phyloP scores from a whole-genome alignment of 768 basidiomycete genomes.

The Boletellus ananas region DNA sequence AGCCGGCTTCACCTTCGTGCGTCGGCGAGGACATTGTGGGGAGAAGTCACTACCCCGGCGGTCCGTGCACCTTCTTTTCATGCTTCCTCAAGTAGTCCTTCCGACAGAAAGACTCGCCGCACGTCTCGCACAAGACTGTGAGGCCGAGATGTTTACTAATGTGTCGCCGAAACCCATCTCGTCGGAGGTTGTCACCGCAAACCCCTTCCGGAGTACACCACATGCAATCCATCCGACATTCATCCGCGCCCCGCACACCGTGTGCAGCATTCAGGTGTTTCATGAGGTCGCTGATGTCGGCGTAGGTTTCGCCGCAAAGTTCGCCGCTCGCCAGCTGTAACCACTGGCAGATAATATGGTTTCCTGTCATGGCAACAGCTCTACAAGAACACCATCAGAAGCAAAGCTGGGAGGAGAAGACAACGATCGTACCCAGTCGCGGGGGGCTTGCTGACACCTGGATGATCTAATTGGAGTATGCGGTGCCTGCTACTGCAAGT shows the following conservation, averaged over 20 bases:
- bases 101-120: constrained; percentile 3
- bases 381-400: background rate
- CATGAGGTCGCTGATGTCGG: constrained; percentile 2
- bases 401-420: background rate
- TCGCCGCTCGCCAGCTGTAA: background rate
- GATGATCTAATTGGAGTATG: too few relatives aligned
- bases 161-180: constrained; percentile 8
- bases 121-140: background rate
- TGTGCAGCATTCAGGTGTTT: background rate
- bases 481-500: background rate
- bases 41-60: background rate
- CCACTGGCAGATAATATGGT: background rate
- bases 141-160: background rate
- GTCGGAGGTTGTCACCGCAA: background rate
- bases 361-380: background rate
- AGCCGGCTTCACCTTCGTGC: background rate
- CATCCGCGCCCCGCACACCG: constrained; percentile 1
- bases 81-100: constrained; percentile 3
- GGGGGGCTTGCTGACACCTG: background rate
- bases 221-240: too few relatives aligned
- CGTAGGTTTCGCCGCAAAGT: background rate
- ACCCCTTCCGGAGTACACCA: background rate
- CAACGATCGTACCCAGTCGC: background rate
- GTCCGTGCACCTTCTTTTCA: background rate
- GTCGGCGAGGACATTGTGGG: background rate